Evolutionary conservation across 148 eudicot genomes (phyloP), one percentile per base, ranked within the genome.

Genomic region (Chenopodium suecicum): DNA sequence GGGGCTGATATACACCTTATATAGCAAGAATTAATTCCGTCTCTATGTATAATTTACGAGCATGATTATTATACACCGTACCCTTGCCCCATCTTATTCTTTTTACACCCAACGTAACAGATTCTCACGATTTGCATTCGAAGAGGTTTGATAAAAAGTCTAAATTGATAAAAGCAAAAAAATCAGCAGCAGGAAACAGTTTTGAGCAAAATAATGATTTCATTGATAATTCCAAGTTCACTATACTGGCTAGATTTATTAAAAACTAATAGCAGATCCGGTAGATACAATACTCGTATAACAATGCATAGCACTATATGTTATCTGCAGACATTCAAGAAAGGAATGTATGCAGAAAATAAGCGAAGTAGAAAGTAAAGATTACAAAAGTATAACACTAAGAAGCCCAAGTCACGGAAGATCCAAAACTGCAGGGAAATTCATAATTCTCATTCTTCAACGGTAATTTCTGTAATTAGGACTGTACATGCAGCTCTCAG

Each of bases 401-500:
- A 69, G 47, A 75, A n/a, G 74, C 63, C 19, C 73, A 47, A 47
- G 52, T 22, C 37, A 41, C 5, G 66, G 32, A 34, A 60, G 34
- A 79, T 72, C 58, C 58, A 80, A 80, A 80, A 77, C 77, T 69
- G 86, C 47, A 80, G 52, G 64, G 46, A 76, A 58, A 1, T 16
- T 67, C 48, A 37, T 17, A 75, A 32, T 65, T 20, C 60, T 25
- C n/a, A 44, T 13, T 3, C 20, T 60, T 80, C 78, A 85, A 69
- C 86, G 86, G 85, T 85, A 87, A 74, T 64, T 80, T 32, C 84
- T 85, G 85, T 92, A 94, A 58, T 77, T 34, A 13, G 98, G 98
- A 86, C 87, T 91, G 90, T 92, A 92, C 98, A 94, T 94, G 90
- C 93, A 92, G 80, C 93, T 91, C 89, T 91, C 93, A 8, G 98